phyloP scores from a whole-genome alignment of 371 early-diverging fungal species.

The Mortierella sp. region DNA sequence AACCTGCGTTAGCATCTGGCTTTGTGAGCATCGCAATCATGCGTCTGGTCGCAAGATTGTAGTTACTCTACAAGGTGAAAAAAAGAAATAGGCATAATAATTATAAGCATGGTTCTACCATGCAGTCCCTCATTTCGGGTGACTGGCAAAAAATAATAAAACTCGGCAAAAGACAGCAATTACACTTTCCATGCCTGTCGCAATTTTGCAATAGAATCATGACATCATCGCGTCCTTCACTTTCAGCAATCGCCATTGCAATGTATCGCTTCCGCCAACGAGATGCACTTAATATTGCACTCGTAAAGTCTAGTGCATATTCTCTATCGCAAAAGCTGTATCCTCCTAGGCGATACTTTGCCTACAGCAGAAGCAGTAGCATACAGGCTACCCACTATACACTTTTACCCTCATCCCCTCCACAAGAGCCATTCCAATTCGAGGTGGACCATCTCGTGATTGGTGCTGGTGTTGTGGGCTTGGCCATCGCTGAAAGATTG shows the following conservation, averaged over 20 bases:
- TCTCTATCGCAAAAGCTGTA: not conserved
- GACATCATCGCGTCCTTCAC: not conserved
- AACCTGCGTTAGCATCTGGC: conserved; percentile 66
- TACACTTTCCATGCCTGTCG: not conserved
- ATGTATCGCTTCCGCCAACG: not conserved
- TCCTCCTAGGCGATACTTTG: not conserved
- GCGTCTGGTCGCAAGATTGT: conserved; percentile 75
- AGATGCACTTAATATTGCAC: not conserved
- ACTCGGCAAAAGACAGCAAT: not conserved
- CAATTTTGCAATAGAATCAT: not conserved
- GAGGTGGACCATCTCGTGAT: conserved; percentile 81
- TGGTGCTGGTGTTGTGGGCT: conserved; percentile 87
- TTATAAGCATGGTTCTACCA: not conserved
- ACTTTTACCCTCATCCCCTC: too few species aligned
- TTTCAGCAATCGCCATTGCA: not conserved
- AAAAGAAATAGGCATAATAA: conserved; percentile 22
- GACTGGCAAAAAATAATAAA: conserved; percentile 14
- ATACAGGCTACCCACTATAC: not conserved
- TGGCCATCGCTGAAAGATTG: conserved; percentile 78
- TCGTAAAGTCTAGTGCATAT: not conserved
- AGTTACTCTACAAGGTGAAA: conserved; percentile 82
- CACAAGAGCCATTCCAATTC: conserved; percentile 45
- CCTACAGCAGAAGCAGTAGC: not conserved
- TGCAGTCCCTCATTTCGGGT: not conserved
- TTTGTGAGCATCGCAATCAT: conserved; percentile 82